Conservation (phyloP, 371 early-diverging fungal genomes). For the Parasitella parasitica region DNA sequence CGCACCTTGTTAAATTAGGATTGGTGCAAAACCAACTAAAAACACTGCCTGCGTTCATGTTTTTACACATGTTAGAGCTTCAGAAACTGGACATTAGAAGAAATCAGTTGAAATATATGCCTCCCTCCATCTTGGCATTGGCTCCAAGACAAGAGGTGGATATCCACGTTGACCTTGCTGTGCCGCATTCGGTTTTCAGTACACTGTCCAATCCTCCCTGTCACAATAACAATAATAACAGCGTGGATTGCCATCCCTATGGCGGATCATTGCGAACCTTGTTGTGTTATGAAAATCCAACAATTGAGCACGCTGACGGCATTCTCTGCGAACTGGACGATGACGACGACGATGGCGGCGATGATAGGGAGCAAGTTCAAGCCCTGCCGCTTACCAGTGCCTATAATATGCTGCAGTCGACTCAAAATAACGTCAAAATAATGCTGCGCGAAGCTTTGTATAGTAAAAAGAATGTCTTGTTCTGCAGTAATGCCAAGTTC, state of each 20-base stretch:
- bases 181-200: conserved; percentile 14
- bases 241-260: conserved; percentile 11
- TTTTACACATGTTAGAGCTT: conserved; percentile 37
- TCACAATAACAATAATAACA: background rate
- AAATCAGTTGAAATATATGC: conserved; percentile 48
- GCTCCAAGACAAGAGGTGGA: conserved; percentile 25
- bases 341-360: background rate
- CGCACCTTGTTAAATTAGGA: conserved; percentile 65
- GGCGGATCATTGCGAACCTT: conserved; percentile 35
- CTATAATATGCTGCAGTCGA: background rate
- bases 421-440: background rate
- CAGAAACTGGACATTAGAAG: conserved; percentile 57
- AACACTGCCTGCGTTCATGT: conserved; percentile 47
- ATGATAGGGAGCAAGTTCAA: background rate
- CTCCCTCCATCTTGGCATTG: conserved; percentile 39
- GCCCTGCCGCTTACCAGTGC: background rate
- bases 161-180: conserved; percentile 11
- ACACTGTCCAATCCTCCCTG: background rate
- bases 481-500: background rate
- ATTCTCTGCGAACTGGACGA: conserved; percentile 19
- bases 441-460: background rate
- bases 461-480: background rate
- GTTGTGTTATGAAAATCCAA: conserved; percentile 29
- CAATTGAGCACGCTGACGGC: conserved; percentile 28
- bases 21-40: conserved; percentile 65